Conservation (phyloP, 768 basidiomycete genomes). For the Agaricus subrufescens region DNA sequence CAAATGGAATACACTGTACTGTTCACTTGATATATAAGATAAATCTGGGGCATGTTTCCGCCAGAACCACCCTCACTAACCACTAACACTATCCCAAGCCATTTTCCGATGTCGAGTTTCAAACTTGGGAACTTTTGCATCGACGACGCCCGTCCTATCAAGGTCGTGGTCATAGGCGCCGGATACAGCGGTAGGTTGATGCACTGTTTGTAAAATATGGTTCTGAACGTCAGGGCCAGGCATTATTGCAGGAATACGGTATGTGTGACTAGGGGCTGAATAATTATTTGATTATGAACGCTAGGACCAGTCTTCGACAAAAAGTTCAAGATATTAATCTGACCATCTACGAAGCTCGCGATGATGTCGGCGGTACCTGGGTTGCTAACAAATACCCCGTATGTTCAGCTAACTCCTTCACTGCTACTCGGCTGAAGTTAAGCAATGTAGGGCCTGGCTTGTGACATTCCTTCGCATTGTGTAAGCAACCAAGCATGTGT, state of each 20-base stretch:
- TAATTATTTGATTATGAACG: background rate
- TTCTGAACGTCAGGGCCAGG: constrained; percentile 20
- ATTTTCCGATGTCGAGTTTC: background rate
- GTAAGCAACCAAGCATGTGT: constrained; percentile 25
- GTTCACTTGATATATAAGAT: background rate
- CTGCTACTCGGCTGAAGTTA: background rate
- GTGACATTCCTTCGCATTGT: constrained; percentile 56
- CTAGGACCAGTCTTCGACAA: constrained; percentile 40
- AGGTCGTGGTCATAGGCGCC: constrained; percentile 52
- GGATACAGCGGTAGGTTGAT: constrained; percentile 46
- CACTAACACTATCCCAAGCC: background rate
- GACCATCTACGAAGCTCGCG: constrained; percentile 54
- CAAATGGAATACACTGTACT: no score
- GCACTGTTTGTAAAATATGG: background rate
- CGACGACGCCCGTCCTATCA: constrained; percentile 50
- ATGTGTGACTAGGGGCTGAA: constrained; percentile 1
- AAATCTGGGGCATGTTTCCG: background rate
- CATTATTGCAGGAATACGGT: constrained; percentile 55
- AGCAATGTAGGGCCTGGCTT: constrained; percentile 42
- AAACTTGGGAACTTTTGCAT: constrained; percentile 39
- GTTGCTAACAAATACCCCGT: constrained; percentile 52
- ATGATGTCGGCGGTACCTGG: constrained; percentile 64
- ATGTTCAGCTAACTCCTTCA: constrained; percentile 11
- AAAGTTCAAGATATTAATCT: constrained; percentile 48
- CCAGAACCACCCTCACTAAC: constrained; percentile 9